Evolutionary conservation across 2,329 filamentous ascomycete genomes (phyloP), one percentile per base, ranked within the genome.

Genomic region (Geosmithia morbida): DNA sequence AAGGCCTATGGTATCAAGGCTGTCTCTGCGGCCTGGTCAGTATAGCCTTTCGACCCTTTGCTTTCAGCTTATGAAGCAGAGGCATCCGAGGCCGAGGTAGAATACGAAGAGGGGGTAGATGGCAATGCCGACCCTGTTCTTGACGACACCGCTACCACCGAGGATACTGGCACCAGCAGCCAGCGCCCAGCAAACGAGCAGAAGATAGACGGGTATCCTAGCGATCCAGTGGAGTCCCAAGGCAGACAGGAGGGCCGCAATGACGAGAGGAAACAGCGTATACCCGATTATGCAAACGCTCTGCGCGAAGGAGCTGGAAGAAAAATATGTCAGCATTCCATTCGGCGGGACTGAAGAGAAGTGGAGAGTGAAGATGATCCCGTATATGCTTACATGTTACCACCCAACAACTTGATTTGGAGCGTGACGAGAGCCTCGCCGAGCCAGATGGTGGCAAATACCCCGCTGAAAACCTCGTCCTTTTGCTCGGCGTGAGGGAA

Each of bases 281-380:
- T 98, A 98, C 43, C 92, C 92, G 61, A 98, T 98, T 57, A 98
- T 94, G 65, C 89, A 97, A 55, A 98, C 79, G 49, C 88, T 94
- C 66, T 98, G 92, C 59, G 94, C 92, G 64, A 98, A 98, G 17
- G 92, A 96, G 58, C 90, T 97, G 61, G 46, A 17, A 44, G 18
- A 41, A 43, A 17, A 30, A 51, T 59, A 53, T 62, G 58, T 44
- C 48, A 49, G 29, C 19, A 17, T 16, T 3, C 13, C 10, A 19
- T 46, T 18, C 13, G n/a, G 20, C n/a, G 17, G 19, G 17, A 1
- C 13, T 42, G 4, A 43, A 20, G 19, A 45, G 22, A 13, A 29
- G 14, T 26, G 14, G 20, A 18, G 7, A 46, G 11, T 20, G 16
- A 29, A 8, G 33, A 19, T 6, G 17, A 7, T 41, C 26, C 7